These are phyloP conservation scores for Adansonia madagascariensis DNA, from an alignment of 441 rosid species.

Conservation along the genomic window DNA sequence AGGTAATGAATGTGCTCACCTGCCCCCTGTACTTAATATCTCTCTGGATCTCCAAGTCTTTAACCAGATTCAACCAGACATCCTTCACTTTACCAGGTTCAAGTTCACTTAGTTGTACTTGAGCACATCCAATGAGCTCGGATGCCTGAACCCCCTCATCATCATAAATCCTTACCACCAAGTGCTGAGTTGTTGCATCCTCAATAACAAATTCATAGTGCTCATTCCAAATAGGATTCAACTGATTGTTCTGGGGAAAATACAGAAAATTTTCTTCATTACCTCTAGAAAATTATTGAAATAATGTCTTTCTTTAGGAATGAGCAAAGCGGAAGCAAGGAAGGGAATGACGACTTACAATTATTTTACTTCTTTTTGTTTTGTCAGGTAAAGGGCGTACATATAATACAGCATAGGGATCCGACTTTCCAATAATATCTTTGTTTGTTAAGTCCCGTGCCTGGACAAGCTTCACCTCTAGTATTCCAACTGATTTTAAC, in stretches of 20 bases:
- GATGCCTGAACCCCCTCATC: constrained; percentile 91
- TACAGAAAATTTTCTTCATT: not conserved
- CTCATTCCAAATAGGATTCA: constrained; percentile 97
- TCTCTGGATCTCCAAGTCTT: constrained; percentile 91
- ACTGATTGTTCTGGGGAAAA: constrained; percentile 67
- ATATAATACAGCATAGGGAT: constrained; percentile 77
- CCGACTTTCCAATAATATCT: constrained; percentile 95
- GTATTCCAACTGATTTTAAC: constrained; percentile 81
- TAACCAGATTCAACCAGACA: constrained; percentile 89
- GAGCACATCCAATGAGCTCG: constrained; percentile 83
- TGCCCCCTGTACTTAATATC: constrained; percentile 88
- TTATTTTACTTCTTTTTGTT: constrained; percentile 75
- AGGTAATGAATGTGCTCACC: constrained; percentile 46
- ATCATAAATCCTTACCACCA: constrained; percentile 76
- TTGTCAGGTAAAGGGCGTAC: constrained; percentile 82
- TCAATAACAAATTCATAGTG: constrained; percentile 87
- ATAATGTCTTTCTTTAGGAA: not conserved
- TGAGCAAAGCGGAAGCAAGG: not conserved
- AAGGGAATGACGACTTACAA: constrained; percentile 52
- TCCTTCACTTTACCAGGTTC: constrained; percentile 96
- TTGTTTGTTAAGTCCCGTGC: constrained; percentile 79
- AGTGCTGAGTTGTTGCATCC: constrained; percentile 84
- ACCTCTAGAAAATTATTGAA: not conserved
- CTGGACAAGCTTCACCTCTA: constrained; percentile 97
- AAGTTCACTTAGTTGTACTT: constrained; percentile 59